A percentile compares a stretch with the other conserved stretches of the same genome.
These are phyloP conservation scores for Trichoderma sp. DNA, from an alignment of 2,329 filamentous ascomycete genomes.

Conservation along the genomic window DNA sequence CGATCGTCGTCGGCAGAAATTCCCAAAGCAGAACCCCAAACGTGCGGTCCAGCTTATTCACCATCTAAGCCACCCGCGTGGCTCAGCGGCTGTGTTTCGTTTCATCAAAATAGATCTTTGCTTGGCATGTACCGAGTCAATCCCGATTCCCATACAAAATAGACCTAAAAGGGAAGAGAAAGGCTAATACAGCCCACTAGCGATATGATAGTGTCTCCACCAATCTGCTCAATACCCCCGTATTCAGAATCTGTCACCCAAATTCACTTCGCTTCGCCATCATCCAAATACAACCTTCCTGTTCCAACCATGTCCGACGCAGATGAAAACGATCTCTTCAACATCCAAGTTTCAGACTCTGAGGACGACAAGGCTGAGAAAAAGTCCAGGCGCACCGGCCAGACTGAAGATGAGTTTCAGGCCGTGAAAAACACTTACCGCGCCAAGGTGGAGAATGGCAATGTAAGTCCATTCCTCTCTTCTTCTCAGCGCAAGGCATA, in stretches of 20 bases:
- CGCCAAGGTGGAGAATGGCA: slow-evolving; percentile 58
- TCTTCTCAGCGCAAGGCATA: not conserved
- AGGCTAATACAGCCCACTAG: not conserved
- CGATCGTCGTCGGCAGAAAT: not conserved
- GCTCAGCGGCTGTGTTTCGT: slow-evolving; percentile 13
- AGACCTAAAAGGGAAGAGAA: not conserved
- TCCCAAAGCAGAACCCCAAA: not conserved
- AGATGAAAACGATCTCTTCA: slow-evolving; percentile 37
- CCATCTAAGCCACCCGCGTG: not conserved
- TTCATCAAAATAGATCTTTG: not conserved
- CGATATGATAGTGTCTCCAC: not conserved
- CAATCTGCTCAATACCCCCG: not conserved
- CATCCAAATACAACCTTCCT: not conserved
- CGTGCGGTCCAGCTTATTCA: not conserved
- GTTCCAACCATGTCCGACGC: slow-evolving; percentile 37
- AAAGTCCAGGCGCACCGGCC: slow-evolving; percentile 44
- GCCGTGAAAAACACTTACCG: slow-evolving; percentile 50
- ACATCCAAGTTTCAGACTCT: slow-evolving; percentile 39
- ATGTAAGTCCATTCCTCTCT: slow-evolving; percentile 46
- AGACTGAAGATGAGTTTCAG: slow-evolving; percentile 56
- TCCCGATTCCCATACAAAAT: not conserved
- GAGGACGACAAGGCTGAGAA: slow-evolving; percentile 41
- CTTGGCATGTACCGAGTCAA: not conserved
- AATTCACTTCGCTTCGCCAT: not conserved
- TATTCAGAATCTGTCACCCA: not conserved